These are phyloP conservation scores for Fusarium chlamydosporum DNA, from an alignment of 2,329 filamentous ascomycete genomes.

Conservation along the genomic window DNA sequence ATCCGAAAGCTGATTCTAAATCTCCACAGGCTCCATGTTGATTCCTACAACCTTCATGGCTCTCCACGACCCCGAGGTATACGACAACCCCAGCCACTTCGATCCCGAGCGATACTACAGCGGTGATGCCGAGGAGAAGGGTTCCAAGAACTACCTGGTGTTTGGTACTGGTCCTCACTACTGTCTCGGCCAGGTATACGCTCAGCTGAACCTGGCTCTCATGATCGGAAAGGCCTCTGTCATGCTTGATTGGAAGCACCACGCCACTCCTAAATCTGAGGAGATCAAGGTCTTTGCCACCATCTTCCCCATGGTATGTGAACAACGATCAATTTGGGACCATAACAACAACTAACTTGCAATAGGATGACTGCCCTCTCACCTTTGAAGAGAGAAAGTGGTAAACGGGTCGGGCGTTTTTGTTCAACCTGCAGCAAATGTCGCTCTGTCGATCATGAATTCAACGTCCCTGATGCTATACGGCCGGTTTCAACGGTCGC, in stretches of 20 bases:
- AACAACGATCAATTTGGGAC: not conserved
- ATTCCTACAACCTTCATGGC: conserved; percentile 92
- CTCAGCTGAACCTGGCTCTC: conserved; percentile 86
- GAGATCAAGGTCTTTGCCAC: conserved; percentile 99
- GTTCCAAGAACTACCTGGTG: conserved; percentile 94
- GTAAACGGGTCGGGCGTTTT: conserved; percentile 50
- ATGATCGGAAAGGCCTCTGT: conserved; percentile 93
- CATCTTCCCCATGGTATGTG: conserved; percentile 92
- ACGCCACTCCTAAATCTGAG: conserved; percentile 85
- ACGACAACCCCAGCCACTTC: conserved; percentile 88
- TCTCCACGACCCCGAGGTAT: conserved; percentile 92
- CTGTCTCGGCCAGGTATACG: conserved; percentile 94
- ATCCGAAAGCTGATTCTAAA: conserved; percentile 37
- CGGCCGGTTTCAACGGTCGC: not conserved
- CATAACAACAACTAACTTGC: conserved; percentile 47
- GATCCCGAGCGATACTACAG: conserved; percentile 93
- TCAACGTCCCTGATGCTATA: conserved; percentile 11
- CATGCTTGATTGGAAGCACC: conserved; percentile 90
- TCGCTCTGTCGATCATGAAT: conserved; percentile 8
- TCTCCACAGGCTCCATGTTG: conserved; percentile 81
- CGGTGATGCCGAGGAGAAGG: conserved; percentile 87
- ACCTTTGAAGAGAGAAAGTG: conserved; percentile 73
- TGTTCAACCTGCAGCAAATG: conserved; percentile 24
- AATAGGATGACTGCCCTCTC: conserved; percentile 85
- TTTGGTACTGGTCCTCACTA: conserved; percentile 97